A percentile compares a stretch with the other conserved stretches of the same genome.
These are phyloP conservation scores for Eucalyptus decipiens DNA, from an alignment of 345 rosid species.

Conservation along the genomic window DNA sequence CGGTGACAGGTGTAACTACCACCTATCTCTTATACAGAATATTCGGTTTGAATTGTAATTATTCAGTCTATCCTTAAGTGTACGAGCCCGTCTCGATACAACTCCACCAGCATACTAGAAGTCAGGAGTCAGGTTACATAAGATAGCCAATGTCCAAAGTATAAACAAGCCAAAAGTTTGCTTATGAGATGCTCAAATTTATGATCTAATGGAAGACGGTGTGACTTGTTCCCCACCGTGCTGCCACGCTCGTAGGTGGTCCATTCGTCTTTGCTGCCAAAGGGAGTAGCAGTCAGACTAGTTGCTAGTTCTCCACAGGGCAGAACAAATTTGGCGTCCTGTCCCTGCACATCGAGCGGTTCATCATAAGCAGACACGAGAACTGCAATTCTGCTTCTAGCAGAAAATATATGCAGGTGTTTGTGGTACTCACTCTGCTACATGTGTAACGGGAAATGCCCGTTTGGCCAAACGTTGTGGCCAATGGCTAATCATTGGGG, in stretches of 20 bases:
- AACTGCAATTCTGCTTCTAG: background rate
- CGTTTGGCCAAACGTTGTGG: background rate
- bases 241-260: background rate
- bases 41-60: background rate
- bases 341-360: background rate
- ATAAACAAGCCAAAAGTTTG: background rate
- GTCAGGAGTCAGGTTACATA: background rate
- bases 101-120: background rate
- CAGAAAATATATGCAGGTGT: background rate
- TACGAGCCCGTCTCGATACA: background rate
- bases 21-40: background rate
- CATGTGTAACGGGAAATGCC: background rate
- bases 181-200: background rate
- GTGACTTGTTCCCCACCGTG: background rate
- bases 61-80: background rate
- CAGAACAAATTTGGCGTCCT: background rate
- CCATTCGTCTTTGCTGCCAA: background rate
- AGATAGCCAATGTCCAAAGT: background rate
- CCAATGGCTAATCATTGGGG: background rate
- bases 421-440: background rate
- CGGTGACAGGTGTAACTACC: background rate
- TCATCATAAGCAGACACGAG: background rate
- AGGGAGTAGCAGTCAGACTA: background rate
- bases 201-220: background rate
- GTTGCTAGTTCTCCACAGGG: background rate